A percentile compares a stretch with the other conserved stretches of the same genome.
phyloP scores from a whole-genome alignment of 306 rosid species.

The Fagus sylvatica region DNA sequence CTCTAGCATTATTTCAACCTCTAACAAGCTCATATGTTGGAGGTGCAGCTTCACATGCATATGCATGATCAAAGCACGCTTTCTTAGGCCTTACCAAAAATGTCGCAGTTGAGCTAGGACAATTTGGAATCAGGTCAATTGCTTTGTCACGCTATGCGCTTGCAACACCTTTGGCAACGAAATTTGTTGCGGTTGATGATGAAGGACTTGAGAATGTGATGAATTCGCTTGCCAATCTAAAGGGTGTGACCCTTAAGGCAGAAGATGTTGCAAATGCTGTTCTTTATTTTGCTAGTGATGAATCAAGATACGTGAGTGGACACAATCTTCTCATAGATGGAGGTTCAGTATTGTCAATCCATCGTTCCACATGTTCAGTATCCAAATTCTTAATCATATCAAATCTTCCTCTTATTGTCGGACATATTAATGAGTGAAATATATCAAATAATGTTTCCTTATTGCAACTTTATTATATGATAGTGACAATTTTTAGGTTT shows the following conservation, averaged over 20 bases:
- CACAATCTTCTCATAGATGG: slow-evolving; percentile 80
- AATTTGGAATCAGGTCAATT: slow-evolving; percentile 77
- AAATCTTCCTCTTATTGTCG: neutral
- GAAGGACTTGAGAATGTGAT: slow-evolving; percentile 46
- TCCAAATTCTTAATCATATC: slow-evolving; percentile 26
- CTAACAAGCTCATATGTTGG: slow-evolving; percentile 63
- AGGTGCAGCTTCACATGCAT: slow-evolving; percentile 70
- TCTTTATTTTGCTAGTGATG: slow-evolving; percentile 71
- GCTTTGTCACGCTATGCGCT: slow-evolving; percentile 66
- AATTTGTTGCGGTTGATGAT: slow-evolving; percentile 38
- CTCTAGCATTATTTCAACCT: slow-evolving; percentile 53
- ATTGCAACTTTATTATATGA: neutral
- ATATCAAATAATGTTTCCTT: neutral
- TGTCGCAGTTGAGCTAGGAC: slow-evolving; percentile 75
- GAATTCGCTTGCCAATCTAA: slow-evolving; percentile 50
- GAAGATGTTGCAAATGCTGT: slow-evolving; percentile 84
- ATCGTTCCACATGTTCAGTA: slow-evolving; percentile 45
- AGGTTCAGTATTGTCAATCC: slow-evolving; percentile 64
- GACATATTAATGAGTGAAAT: no score
- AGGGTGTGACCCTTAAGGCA: slow-evolving; percentile 53
- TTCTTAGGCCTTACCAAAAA: slow-evolving; percentile 65
- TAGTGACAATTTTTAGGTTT: neutral
- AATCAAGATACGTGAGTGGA: slow-evolving; percentile 74
- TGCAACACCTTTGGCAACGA: slow-evolving; percentile 59
- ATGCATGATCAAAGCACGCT: slow-evolving; percentile 68